Percentiles rank a stretch among this genome's conserved stretches.
These are phyloP conservation scores for Chlorophyllum brunneum DNA, from an alignment of 768 basidiomycete species.

Conservation along the genomic window DNA sequence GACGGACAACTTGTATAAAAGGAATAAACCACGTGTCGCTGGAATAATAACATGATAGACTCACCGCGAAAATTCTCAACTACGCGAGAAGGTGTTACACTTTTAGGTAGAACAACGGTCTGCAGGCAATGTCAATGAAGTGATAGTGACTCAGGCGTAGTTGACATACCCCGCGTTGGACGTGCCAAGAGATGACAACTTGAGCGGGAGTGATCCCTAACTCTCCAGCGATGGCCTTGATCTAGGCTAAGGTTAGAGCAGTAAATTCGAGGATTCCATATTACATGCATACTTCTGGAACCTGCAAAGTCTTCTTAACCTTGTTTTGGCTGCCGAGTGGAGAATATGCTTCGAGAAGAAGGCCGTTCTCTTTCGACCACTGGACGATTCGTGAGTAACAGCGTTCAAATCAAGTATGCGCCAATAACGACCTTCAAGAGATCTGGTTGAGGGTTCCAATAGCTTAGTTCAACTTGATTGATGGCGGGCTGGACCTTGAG, in stretches of 20 bases:
- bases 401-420: not conserved
- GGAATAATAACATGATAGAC: constrained; percentile 12
- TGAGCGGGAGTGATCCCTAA: constrained; percentile 73
- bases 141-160: not conserved
- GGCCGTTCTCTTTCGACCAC: constrained; percentile 64
- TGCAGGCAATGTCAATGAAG: constrained; percentile 19
- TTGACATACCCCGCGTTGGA: constrained; percentile 64
- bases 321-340: constrained; percentile 63
- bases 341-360: constrained; percentile 75
- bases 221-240: constrained; percentile 54
- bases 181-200: constrained; percentile 71
- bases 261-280: not conserved
- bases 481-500: constrained; percentile 61
- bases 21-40: not conserved
- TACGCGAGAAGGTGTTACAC: constrained; percentile 64
- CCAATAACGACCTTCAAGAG: constrained; percentile 49
- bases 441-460: constrained; percentile 74
- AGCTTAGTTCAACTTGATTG: constrained; percentile 78
- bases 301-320: constrained; percentile 52
- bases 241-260: constrained; percentile 23
- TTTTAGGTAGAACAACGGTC: constrained; percentile 76
- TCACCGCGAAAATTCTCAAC: constrained; percentile 65
- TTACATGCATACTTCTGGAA: constrained; percentile 44
- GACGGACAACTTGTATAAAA: constrained; percentile 6
- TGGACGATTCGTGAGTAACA: constrained; percentile 18